Evolutionary conservation across 176 grass and related monocot genomes (phyloP).

Genomic region (Rhynchospora tenuis): DNA sequence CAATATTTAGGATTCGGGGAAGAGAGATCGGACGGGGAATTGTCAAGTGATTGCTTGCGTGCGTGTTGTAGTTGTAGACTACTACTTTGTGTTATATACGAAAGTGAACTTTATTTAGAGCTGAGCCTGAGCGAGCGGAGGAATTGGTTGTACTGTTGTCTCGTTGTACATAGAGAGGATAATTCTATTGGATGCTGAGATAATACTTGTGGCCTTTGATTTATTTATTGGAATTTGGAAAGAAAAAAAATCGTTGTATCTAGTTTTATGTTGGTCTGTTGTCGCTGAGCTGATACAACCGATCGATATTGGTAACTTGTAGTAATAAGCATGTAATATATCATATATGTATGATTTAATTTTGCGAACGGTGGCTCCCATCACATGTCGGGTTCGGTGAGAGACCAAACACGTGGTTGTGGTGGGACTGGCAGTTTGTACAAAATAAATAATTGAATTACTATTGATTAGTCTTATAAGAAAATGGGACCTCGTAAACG

Average conservation of each 20-base stretch:
- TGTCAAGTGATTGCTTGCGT: constrained; percentile 10
- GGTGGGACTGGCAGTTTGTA: too few relatives aligned
- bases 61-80: not conserved
- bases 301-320: not conserved
- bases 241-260: not conserved
- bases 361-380: too few relatives aligned
- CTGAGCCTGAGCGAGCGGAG: not conserved
- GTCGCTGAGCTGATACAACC: not conserved
- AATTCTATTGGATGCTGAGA: not conserved
- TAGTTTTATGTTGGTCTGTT: not conserved
- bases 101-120: not conserved
- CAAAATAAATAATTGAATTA: too few relatives aligned
- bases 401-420: too few relatives aligned
- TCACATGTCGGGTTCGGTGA: too few relatives aligned
- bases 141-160: not conserved
- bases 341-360: too few relatives aligned
- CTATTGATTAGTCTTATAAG: too few relatives aligned
- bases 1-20: not conserved
- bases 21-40: not conserved
- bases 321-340: too few relatives aligned
- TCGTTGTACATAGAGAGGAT: constrained; percentile 9
- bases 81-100: not conserved
- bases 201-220: constrained; percentile 16
- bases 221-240: not conserved
- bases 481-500: too few relatives aligned